A percentile compares a stretch with the other conserved stretches of the same genome.
These are phyloP conservation scores for Podila clonocystis DNA, from an alignment of 192 early-diverging fungal species.

Conservation along the genomic window DNA sequence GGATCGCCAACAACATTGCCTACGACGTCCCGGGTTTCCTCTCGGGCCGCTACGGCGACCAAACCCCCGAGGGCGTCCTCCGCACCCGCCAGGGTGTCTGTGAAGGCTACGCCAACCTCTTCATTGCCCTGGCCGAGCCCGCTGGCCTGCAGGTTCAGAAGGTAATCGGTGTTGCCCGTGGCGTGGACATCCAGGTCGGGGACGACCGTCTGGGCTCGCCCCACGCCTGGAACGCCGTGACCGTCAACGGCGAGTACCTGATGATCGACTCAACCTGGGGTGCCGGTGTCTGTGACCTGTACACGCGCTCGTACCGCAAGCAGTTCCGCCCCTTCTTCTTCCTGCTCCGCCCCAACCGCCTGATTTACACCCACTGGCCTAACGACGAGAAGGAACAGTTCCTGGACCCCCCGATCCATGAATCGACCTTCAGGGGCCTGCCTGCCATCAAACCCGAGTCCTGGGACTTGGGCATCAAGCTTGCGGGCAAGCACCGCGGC, in stretches of 20 bases:
- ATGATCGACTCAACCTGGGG: slow-evolving; percentile 72
- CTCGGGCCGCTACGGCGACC: slow-evolving; percentile 28
- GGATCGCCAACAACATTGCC: slow-evolving; percentile 61
- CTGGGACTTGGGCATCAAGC: slow-evolving; percentile 43
- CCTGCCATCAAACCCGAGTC: slow-evolving; percentile 52
- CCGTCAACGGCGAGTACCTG: slow-evolving; percentile 58
- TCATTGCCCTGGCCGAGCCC: slow-evolving; percentile 58
- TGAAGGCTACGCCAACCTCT: slow-evolving; percentile 66
- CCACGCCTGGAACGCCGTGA: slow-evolving; percentile 68
- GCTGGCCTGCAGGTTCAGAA: slow-evolving; percentile 55
- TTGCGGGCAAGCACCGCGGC: slow-evolving; percentile 34
- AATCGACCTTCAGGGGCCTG: slow-evolving; percentile 55
- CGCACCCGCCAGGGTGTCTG: slow-evolving; percentile 58
- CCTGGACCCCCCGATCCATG: slow-evolving; percentile 53
- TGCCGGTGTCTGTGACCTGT: slow-evolving; percentile 52
- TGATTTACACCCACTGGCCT: slow-evolving; percentile 69
- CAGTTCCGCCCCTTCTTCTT: slow-evolving; percentile 66
- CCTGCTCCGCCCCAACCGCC: slow-evolving; percentile 55
- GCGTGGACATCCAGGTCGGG: slow-evolving; percentile 52
- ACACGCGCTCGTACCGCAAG: slow-evolving; percentile 49
- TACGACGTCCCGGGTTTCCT: slow-evolving; percentile 62
- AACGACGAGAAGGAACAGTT: slow-evolving; percentile 60
- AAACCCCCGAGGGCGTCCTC: slow-evolving; percentile 50
- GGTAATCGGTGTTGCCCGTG: slow-evolving; percentile 61
- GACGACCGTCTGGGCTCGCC: slow-evolving; percentile 42